Conservation (phyloP, 2,329 filamentous ascomycete genomes). For the Mollisiaceae sp. region DNA sequence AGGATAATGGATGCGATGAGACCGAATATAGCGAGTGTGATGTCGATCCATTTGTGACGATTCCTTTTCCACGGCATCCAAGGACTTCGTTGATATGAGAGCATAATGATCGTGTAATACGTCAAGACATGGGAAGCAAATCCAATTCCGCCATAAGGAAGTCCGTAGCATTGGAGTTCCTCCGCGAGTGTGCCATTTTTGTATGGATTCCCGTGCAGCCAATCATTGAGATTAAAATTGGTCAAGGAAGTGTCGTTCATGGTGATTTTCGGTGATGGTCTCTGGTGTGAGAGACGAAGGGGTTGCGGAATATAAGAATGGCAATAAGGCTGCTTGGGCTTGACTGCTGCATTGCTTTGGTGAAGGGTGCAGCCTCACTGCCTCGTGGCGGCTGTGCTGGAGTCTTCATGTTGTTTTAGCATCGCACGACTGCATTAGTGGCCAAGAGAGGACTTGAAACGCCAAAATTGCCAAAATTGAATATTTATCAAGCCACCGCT, state of each 20-base stretch:
- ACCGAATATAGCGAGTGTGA: constrained; percentile 16
- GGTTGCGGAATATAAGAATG: constrained; percentile 13
- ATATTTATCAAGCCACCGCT: constrained; percentile 5
- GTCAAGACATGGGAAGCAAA: constrained; percentile 24
- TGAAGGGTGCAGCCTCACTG: background rate
- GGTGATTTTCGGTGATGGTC: constrained; percentile 7
- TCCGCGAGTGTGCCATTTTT: background rate
- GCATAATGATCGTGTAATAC: constrained; percentile 20
- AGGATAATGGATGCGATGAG: constrained; percentile 16
- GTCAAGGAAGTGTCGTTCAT: constrained; percentile 11
- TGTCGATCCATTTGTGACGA: constrained; percentile 13
- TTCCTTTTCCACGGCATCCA: constrained; percentile 14
- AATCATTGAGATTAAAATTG: constrained; percentile 10
- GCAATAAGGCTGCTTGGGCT: constrained; percentile 6
- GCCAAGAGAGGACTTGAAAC: background rate
- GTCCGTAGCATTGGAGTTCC: constrained; percentile 18
- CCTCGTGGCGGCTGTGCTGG: constrained; percentile 8
- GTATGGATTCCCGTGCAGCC: constrained; percentile 11
- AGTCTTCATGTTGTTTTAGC: constrained; percentile 9
- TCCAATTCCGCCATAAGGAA: constrained; percentile 25
- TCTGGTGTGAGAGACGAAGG: constrained; percentile 10
- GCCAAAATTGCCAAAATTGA: background rate
- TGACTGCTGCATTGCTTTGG: background rate
- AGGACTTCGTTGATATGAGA: constrained; percentile 10
- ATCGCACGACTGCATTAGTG: background rate